Conservation (phyloP, 1,284 basidiomycete genomes). For the Microbotryomycetes sp. region DNA sequence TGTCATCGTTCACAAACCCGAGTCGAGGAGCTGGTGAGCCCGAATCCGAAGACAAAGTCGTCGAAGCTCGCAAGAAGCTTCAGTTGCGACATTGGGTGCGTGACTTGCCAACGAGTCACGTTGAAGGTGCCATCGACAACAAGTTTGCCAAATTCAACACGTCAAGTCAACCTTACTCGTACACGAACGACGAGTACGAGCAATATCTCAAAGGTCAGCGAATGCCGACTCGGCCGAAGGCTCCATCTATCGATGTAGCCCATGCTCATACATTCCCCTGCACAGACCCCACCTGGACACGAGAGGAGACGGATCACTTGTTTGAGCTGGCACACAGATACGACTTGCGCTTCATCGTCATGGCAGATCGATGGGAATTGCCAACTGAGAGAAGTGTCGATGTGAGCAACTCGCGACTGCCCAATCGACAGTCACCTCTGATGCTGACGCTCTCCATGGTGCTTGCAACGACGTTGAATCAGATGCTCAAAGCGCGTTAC, state of each 20-base stretch:
- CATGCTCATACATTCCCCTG: not conserved
- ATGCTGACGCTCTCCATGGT: not conserved
- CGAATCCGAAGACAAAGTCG: slow-evolving; percentile 16
- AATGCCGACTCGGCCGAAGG: not conserved
- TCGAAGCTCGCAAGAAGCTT: slow-evolving; percentile 17
- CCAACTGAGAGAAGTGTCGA: slow-evolving; percentile 18
- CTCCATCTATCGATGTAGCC: not conserved
- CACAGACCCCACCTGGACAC: slow-evolving; percentile 77
- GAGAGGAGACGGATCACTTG: slow-evolving; percentile 90
- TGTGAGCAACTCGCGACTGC: slow-evolving; percentile 8
- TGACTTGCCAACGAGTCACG: slow-evolving; percentile 5
- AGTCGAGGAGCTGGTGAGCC: slow-evolving; percentile 46
- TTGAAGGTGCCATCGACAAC: slow-evolving; percentile 40
- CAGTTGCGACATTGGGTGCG: slow-evolving; percentile 32
- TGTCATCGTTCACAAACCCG: slow-evolving; percentile 26
- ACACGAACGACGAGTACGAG: slow-evolving; percentile 87
- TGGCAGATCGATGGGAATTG: slow-evolving; percentile 82
- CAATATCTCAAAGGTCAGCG: slow-evolving; percentile 63
- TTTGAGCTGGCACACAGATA: slow-evolving; percentile 75
- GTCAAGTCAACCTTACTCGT: slow-evolving; percentile 62
- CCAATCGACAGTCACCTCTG: not conserved
- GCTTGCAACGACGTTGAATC: slow-evolving; percentile 5
- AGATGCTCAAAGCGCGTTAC: slow-evolving; percentile 94
- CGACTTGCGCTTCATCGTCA: slow-evolving; percentile 84
- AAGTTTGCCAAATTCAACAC: slow-evolving; percentile 75